Conservation (phyloP, 768 basidiomycete species). For the Imleria badia region DNA sequence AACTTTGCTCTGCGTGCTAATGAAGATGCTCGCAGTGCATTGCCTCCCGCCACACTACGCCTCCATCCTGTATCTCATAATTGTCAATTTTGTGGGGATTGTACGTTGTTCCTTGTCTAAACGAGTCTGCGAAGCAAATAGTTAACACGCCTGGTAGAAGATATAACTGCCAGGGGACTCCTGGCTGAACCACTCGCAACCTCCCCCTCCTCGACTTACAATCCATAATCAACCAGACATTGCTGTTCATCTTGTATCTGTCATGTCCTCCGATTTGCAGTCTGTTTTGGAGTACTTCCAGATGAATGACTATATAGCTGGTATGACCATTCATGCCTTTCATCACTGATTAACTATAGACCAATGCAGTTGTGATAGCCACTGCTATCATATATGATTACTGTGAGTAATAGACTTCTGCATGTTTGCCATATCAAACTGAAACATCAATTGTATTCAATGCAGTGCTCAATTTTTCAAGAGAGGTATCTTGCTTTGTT, state of each 20-base stretch:
- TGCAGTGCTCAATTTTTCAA: slow-evolving; percentile 1
- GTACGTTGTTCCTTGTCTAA: background rate
- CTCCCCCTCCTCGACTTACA: background rate
- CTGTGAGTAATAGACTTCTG: background rate
- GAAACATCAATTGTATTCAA: background rate
- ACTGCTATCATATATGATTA: background rate
- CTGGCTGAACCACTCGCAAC: background rate
- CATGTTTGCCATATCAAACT: background rate
- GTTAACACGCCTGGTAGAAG: too few species aligned
- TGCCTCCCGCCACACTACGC: background rate
- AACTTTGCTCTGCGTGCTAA: too few species aligned
- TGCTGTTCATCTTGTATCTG: too few species aligned
- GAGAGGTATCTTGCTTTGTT: background rate
- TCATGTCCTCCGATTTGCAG: background rate
- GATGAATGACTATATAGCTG: background rate
- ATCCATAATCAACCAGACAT: too few species aligned
- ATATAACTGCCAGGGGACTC: background rate
- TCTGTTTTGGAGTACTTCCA: background rate
- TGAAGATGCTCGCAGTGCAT: background rate
- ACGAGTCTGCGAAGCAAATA: too few species aligned
- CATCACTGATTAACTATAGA: background rate
- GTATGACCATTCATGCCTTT: background rate
- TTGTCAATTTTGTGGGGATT: too few species aligned
- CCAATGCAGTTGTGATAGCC: background rate
- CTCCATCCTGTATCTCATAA: background rate